Conservation (phyloP, 192 early-diverging fungal genomes). For the Geranomyces michiganensis region DNA sequence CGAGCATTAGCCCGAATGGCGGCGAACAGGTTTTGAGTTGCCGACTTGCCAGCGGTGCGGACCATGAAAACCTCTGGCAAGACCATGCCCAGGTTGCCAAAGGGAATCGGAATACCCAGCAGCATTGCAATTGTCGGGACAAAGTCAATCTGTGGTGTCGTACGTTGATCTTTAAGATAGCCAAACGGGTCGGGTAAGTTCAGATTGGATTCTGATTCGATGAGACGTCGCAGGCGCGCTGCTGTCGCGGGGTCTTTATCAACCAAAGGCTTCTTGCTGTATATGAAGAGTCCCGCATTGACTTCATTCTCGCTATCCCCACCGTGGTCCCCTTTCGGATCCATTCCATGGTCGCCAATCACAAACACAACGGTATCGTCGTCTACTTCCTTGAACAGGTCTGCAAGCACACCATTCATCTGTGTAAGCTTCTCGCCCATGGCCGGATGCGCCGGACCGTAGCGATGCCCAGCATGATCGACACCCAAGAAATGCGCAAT, state of each 20-base stretch:
- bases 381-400: conserved; percentile 67
- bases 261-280: conserved; percentile 61
- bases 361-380: conserved; percentile 83
- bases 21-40: conserved; percentile 47
- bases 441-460: conserved; percentile 80
- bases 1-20: conserved; percentile 65
- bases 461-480: conserved; percentile 95
- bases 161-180: conserved; percentile 45
- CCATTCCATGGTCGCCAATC: conserved; percentile 99
- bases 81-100: conserved; percentile 85
- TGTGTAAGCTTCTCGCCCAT: conserved; percentile 86
- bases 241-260: background rate
- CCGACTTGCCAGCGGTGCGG: too few relatives aligned
- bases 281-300: conserved; percentile 82
- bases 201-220: conserved; percentile 11
- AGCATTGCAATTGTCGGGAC: conserved; percentile 81
- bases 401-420: conserved; percentile 78
- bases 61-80: conserved; percentile 84
- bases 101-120: conserved; percentile 87
- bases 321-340: conserved; percentile 91
- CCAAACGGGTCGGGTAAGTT: conserved; percentile 39
- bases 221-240: conserved; percentile 10
- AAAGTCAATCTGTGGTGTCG: conserved; percentile 88
- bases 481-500: conserved; percentile 95
- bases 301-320: conserved; percentile 92